A percentile compares a stretch with the other conserved stretches of the same genome.
Evolutionary conservation across 768 basidiomycete genomes (phyloP).

Genomic region (Boletus vermiculosoides): DNA sequence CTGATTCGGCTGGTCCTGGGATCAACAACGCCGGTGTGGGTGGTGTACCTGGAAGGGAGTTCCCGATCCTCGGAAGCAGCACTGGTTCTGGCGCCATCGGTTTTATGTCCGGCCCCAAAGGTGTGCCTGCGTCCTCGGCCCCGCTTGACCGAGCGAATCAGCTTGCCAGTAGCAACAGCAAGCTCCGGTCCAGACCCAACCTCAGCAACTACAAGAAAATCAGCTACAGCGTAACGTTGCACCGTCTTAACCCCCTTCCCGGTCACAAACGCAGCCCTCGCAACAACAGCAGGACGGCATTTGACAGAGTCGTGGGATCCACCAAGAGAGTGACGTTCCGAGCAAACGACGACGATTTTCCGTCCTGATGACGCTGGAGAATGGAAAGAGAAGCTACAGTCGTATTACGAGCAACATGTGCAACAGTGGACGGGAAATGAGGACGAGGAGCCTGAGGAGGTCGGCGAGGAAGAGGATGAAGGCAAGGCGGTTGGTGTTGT

Average conservation of each 20-base stretch:
- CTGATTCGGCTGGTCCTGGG: conserved; percentile 48
- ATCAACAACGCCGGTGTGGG: conserved; percentile 45
- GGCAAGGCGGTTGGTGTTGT: too few relatives aligned
- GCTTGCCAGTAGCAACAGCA: conserved; percentile 37
- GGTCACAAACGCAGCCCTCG: conserved; percentile 15
- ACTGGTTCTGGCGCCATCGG: conserved; percentile 33
- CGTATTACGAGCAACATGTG: conserved; percentile 52
- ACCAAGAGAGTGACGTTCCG: conserved; percentile 18
- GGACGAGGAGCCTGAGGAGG: conserved; percentile 58
- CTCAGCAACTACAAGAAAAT: conserved; percentile 30
- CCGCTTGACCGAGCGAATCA: conserved; percentile 53
- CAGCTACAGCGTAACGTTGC: conserved; percentile 25
- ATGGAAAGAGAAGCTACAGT: conserved; percentile 79
- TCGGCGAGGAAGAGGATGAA: conserved; percentile 73
- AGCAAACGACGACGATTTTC: conserved; percentile 71
- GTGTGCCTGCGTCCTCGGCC: conserved; percentile 47
- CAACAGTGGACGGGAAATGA: conserved; percentile 46
- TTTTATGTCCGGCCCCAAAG: conserved; percentile 50
- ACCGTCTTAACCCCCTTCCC: conserved; percentile 36
- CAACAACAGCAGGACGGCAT: conserved; percentile 23
- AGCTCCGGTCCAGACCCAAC: conserved; percentile 25
- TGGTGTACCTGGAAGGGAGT: conserved; percentile 52
- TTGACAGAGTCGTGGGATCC: conserved; percentile 9
- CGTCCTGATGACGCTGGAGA: conserved; percentile 81
- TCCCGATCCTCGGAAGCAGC: conserved; percentile 55